These are phyloP conservation scores for Collybia sp. DNA, from an alignment of 768 basidiomycete genomes.

Conservation along the genomic window DNA sequence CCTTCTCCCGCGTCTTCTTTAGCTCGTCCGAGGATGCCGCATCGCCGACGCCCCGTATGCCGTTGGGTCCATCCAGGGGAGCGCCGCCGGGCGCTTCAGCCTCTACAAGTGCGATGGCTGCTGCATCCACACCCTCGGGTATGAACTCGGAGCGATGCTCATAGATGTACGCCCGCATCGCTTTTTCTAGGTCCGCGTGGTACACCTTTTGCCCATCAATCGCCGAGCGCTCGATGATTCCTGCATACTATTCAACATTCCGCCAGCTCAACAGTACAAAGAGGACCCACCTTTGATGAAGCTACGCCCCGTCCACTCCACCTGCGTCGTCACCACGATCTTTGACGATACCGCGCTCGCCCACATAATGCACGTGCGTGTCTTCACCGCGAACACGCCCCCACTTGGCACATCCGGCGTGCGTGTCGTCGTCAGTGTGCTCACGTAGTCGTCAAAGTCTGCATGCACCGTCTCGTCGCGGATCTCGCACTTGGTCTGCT, in stretches of 20 bases:
- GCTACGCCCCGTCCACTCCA: slow-evolving; percentile 95
- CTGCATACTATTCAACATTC: slow-evolving; percentile 30
- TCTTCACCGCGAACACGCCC: slow-evolving; percentile 90
- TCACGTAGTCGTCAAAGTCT: slow-evolving; percentile 82
- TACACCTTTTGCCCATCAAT: slow-evolving; percentile 91
- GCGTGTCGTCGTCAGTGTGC: slow-evolving; percentile 82
- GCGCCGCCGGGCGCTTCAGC: slow-evolving; percentile 29
- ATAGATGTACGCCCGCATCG: slow-evolving; percentile 86
- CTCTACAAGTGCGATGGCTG: slow-evolving; percentile 43
- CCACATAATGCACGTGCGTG: slow-evolving; percentile 93
- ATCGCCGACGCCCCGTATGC: slow-evolving; percentile 9
- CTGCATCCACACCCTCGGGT: slow-evolving; percentile 70
- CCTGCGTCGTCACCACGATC: slow-evolving; percentile 83
- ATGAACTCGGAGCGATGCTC: slow-evolving; percentile 89
- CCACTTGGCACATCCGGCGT: slow-evolving; percentile 97
- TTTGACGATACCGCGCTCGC: slow-evolving; percentile 72
- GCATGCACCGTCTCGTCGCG: slow-evolving; percentile 76
- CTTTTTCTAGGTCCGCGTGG: slow-evolving; percentile 75
- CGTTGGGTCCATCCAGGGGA: slow-evolving; percentile 31
- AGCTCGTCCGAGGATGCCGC: slow-evolving; percentile 28
- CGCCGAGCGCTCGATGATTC: slow-evolving; percentile 88
- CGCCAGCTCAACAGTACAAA: neutral
- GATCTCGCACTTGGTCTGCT: slow-evolving; percentile 94
- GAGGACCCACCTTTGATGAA: slow-evolving; percentile 79
- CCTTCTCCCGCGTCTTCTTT: slow-evolving; percentile 54